A percentile compares a stretch with the other conserved stretches of the same genome.
Conservation (phyloP, 345 rosid species). For the Alliaria petiolata region DNA sequence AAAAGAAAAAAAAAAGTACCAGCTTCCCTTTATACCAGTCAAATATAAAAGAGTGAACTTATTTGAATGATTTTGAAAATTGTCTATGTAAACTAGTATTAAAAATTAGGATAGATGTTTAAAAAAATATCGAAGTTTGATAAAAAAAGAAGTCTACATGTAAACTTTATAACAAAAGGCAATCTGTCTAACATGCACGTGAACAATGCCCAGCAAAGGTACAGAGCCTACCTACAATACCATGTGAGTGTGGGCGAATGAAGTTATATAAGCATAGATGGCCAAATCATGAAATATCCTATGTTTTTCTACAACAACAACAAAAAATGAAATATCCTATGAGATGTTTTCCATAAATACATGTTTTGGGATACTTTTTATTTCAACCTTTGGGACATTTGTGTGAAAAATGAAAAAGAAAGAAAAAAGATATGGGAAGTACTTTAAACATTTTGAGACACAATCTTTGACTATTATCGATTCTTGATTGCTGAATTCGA, state of each 20-base stretch:
- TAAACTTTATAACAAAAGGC: not conserved
- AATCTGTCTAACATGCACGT: conserved; percentile 9
- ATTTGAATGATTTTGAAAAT: too few species aligned
- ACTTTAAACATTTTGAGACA: not conserved
- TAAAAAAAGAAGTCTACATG: not conserved
- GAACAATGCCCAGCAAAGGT: conserved; percentile 15
- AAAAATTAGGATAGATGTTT: too few species aligned
- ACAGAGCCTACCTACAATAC: not conserved
- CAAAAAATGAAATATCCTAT: not conserved
- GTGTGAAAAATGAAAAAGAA: not conserved
- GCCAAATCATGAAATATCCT: not conserved
- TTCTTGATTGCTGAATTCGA: too few species aligned
- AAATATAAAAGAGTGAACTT: too few species aligned
- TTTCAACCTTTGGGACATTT: too few species aligned
- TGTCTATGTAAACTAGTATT: too few species aligned
- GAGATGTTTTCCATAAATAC: not conserved
- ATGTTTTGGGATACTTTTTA: not conserved
- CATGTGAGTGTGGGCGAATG: conserved; percentile 4
- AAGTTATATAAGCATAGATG: not conserved
- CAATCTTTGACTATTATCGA: not conserved
- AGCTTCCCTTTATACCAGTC: too few species aligned
- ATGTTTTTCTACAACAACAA: not conserved
- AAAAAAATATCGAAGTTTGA: too few species aligned
- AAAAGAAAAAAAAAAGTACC: too few species aligned
- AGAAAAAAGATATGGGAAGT: not conserved